Evolutionary conservation across 306 rosid genomes (phyloP), one percentile per base, ranked within the genome.

Genomic region (Ammopiptanthus mongolicus): DNA sequence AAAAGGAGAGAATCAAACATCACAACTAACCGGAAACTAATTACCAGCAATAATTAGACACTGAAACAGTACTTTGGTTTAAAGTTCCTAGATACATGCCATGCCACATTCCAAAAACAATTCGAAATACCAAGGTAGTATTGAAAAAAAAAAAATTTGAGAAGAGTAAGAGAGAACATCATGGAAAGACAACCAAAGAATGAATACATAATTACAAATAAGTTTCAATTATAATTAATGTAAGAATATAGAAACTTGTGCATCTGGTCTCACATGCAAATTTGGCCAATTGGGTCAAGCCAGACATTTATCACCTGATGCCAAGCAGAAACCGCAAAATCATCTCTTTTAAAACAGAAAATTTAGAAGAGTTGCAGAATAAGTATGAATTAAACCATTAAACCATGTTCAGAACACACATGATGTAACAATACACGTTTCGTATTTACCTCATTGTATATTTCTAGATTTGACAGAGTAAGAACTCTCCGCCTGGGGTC

Each of bases 261-360:
- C 91, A 86, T 96, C 99, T 92, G 92, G 97, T 83, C 99, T 85
- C 65, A 92, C 98, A 50, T 98, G 98, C 86, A 90, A 87, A 84
- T 96, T 84, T 92, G 98, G 86, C 97, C 94, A n/a, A 96, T 96
- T 84, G 99, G 99, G 81, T 96, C 99, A 81, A 96, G 96, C 91
- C 92, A 85, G 85, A 92, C 99, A 65, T 96, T 96, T 81, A 96
- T 96, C 84, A 92, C 97, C 99, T 96, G 91, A 74, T 50, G 79
- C 19, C 60, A 84, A 77, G 81, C 68, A 72, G 42, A 78, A 84
- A 79, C 34, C 29, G 73, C 63, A 31, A 71, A 72, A 60, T 51
- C 34, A 33, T 81, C 85, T 53, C 62, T 19, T 14, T 72, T 81
- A 86, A 52, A 42, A 78, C 29, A 31, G 4, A 70, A 66, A 62